Conservation (phyloP, 495 filamentous ascomycete species). For the Letharia columbiana region DNA sequence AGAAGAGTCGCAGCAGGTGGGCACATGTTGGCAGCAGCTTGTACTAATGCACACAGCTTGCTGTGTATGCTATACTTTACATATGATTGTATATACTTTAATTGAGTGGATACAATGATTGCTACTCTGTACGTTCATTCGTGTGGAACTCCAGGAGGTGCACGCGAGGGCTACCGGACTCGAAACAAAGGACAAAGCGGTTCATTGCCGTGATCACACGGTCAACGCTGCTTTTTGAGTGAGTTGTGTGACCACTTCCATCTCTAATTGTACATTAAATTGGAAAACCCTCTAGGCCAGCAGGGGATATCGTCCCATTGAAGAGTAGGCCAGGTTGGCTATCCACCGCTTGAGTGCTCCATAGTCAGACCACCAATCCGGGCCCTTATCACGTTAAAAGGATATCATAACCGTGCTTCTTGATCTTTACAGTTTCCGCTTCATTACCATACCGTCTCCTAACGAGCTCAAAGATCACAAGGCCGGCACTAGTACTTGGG, state of each 20-base stretch:
- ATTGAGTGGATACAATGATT: slow-evolving; percentile 6
- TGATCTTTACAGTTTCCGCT: slow-evolving; percentile 55
- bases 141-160: background rate
- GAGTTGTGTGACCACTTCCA: background rate
- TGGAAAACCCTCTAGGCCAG: background rate
- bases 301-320: background rate
- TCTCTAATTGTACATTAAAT: background rate
- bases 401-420: slow-evolving; percentile 68
- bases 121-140: background rate
- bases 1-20: background rate
- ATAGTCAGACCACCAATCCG: background rate
- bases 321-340: background rate
- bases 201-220: background rate
- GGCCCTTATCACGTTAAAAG: slow-evolving; percentile 38
- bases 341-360: background rate
- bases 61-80: slow-evolving; percentile 7
- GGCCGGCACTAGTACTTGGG: slow-evolving; percentile 77
- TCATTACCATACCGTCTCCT: slow-evolving; percentile 66
- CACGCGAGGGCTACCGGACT: background rate
- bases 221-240: background rate
- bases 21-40: slow-evolving; percentile 5
- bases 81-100: slow-evolving; percentile 13
- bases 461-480: slow-evolving; percentile 85
- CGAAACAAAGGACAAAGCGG: background rate
- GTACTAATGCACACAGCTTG: slow-evolving; percentile 6